These are phyloP conservation scores for Lanmaoa rubissima DNA, from an alignment of 768 basidiomycete genomes.

Conservation along the genomic window DNA sequence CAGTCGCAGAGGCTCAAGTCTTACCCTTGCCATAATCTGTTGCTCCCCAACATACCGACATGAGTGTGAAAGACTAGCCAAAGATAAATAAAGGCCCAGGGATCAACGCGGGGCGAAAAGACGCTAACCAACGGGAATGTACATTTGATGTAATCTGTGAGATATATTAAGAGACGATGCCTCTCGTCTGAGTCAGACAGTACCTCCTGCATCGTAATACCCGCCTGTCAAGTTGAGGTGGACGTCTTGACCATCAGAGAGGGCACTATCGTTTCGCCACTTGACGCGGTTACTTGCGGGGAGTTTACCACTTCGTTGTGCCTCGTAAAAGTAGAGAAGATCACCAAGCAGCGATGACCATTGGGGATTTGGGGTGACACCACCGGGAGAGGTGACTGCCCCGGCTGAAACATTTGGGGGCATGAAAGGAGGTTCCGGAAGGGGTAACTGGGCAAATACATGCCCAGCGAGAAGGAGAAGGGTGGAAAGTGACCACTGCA, in stretches of 20 bases:
- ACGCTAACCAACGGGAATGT: constrained; percentile 74
- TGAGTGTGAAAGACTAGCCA: constrained; percentile 70
- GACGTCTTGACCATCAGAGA: constrained; percentile 74
- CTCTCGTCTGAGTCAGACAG: constrained; percentile 13
- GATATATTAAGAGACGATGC: not conserved
- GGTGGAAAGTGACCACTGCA: constrained; percentile 19
- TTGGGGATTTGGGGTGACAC: constrained; percentile 59
- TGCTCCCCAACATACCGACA: constrained; percentile 90
- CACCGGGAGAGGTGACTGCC: constrained; percentile 42
- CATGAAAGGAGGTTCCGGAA: constrained; percentile 62
- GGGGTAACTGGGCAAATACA: constrained; percentile 53
- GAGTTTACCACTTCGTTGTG: constrained; percentile 79
- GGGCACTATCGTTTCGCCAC: constrained; percentile 84
- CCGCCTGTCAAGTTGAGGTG: constrained; percentile 80
- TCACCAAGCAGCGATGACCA: constrained; percentile 84
- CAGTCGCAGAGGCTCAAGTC: not conserved
- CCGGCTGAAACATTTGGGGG: constrained; percentile 62
- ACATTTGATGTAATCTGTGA: constrained; percentile 80
- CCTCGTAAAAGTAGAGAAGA: constrained; percentile 87
- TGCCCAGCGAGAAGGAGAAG: constrained; percentile 24
- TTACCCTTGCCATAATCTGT: constrained; percentile 77
- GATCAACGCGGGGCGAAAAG: not conserved
- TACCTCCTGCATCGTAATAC: constrained; percentile 92
- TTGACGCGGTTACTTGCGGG: constrained; percentile 66
- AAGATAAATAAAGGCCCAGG: not conserved